Base-by-base conservation (phyloP, 371 early-diverging fungal species). In the Lichtheimia corymbifera region DNA sequence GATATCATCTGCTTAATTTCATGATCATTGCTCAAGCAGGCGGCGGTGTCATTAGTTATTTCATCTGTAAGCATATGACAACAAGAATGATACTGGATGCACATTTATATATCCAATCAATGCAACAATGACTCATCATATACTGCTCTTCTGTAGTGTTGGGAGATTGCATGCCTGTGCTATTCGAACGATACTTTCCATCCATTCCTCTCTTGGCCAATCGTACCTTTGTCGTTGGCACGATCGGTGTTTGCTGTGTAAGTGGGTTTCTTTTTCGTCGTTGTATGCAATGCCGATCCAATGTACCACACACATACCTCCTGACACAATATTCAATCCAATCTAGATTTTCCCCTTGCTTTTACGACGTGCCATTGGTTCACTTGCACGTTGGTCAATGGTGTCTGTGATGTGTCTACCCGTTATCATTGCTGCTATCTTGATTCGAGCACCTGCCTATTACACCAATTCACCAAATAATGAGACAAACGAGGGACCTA, bases 161-260 rank as follows among this genome's bases (percentile, higher is more conserved):
- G 22, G 82, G 82, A 42, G 82, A 81, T 44, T 77, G 76, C 5
- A 66, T 78, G 14, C 78, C 82, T 12, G 64, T 81, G 2, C 49
- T 86, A n/a, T 65, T 82, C 24, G 63, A 62, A 11, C 67, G 77
- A 9, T 81, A 73, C 66, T 52, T 82, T 43, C 71, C 78, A 44
- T 65, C 68, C 54, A 40, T 57, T 28, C 62, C 72, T 4, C 42
- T 82, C 20, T 64, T 80, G 20, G 61, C 68, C 25, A 56, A 72
- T 20, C 72, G 84, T 15, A 63, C 70, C n/a, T 73, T 81, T 56
- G 63, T 80, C 12, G 64, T 86, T 28, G 59, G 71, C 28, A 50
- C 73, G 27, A 71, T 78, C 25, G 76, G 79, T 4, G 53, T 74
- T 5, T 24, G 63, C 44, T 61, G 60, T 18, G 69, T 73, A 64